phyloP scores from a whole-genome alignment of 2,329 filamentous ascomycete genomes.

The Cladosporium oxysporum region DNA sequence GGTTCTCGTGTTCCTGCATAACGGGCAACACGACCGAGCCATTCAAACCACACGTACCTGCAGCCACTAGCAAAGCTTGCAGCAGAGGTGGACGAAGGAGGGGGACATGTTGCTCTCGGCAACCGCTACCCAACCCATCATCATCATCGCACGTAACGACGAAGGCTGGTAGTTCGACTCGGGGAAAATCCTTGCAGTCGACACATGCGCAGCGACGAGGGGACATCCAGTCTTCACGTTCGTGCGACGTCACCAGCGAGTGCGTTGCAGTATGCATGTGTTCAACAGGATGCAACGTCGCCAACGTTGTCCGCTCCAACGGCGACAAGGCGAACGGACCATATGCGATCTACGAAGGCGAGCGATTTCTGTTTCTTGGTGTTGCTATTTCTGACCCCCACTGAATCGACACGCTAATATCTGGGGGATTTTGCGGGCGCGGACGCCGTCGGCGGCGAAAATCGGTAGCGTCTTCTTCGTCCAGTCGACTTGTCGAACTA shows the following conservation, averaged over 20 bases:
- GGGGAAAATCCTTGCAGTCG: no score
- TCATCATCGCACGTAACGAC: not conserved
- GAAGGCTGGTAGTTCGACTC: not conserved
- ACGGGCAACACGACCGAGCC: constrained; percentile 5
- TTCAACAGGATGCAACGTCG: not conserved
- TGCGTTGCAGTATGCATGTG: not conserved
- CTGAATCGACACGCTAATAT: constrained; percentile 8
- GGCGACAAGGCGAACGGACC: not conserved
- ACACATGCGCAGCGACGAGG: not conserved
- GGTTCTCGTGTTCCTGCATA: constrained; percentile 17
- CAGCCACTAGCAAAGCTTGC: constrained; percentile 4
- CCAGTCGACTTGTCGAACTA: not conserved
- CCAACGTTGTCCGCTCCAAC: not conserved
- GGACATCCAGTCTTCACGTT: not conserved
- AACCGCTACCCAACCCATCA: not conserved
- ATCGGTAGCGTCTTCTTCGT: constrained; percentile 1
- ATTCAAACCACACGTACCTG: constrained; percentile 12
- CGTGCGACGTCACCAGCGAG: not conserved
- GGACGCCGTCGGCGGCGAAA: constrained; percentile 6
- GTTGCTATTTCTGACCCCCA: constrained; percentile 13
- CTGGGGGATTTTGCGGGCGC: constrained; percentile 17
- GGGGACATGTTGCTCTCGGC: constrained; percentile 13
- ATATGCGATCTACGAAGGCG: constrained; percentile 9
- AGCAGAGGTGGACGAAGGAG: not conserved
- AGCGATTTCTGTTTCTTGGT: constrained; percentile 1